Base-by-base conservation (phyloP, 108 stramenopile genomes). In the Ochromonas danica region DNA sequence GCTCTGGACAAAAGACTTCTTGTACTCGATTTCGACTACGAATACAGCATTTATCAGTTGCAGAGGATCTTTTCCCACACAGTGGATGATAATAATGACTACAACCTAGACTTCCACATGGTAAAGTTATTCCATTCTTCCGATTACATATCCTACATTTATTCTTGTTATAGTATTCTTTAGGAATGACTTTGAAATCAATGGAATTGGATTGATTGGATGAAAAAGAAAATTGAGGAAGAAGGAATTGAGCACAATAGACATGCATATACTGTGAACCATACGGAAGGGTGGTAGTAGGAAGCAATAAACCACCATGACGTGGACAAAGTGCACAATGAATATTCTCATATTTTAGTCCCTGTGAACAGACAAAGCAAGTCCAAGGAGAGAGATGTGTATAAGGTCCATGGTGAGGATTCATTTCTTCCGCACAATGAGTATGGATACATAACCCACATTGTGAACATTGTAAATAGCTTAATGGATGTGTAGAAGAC, bases 81-180 rank as follows among this genome's bases (percentile, higher is more conserved):
- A 70, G 6, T 14, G 67, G 67, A 42, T 70, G 67, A 42, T 14
- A 70, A 14, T 70, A 22, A 14, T 70, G 6, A 38, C 22, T 42
- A 42, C 67, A 70, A 14, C 40, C 40, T 70, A 40, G 22, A 14
- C 14, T 22, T 14, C 22, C 22, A 41, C 72, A 75, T 14, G n/a
- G 25, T 6, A 75, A 3, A 75, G 31, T 41, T 6, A 42, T 6
- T 33, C 72, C 72, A 14, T 45, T 75, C 51, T 42, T 42, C 6
- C 72, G 72, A 75, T 75, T 75, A 36, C 72, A 75, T 28, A 57
- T 57, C 10, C 27, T 22, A 75, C 72, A 75, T 45, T 75, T 75
- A 38, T 75, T 6, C 51, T 75, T 75, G 14, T 6, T 28, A 33
- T 39, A 35, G 40, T 27, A 6, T 27, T 75, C 40, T 27, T 75